A percentile compares a stretch with the other conserved stretches of the same genome.
These are phyloP conservation scores for Leucosporidium yakuticum DNA, from an alignment of 768 basidiomycete species.

Conservation along the genomic window DNA sequence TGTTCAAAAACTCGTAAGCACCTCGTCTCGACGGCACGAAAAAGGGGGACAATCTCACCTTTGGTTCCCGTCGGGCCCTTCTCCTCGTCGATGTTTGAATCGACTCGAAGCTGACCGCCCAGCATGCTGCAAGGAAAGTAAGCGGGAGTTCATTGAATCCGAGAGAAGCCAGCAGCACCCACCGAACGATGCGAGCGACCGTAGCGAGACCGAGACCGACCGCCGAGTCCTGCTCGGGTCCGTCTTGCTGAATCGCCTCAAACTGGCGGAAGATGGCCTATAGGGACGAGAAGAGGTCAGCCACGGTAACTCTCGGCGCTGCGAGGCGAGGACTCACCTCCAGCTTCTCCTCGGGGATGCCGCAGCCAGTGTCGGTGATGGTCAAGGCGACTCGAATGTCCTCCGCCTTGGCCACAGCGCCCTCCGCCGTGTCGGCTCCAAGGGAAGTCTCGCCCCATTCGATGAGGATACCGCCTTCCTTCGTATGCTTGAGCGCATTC, in stretches of 20 bases:
- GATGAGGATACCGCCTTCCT: conserved; percentile 57
- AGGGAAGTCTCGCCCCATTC: conserved; percentile 58
- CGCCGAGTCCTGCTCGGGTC: neutral
- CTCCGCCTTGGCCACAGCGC: conserved; percentile 15
- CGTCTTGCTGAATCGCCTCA: conserved; percentile 43
- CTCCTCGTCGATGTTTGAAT: conserved; percentile 58
- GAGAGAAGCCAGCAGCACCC: no score
- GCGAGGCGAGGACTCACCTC: no score
- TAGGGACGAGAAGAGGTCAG: no score
- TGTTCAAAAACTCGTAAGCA: conserved; percentile 36
- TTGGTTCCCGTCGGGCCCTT: neutral
- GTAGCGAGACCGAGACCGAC: conserved; percentile 70
- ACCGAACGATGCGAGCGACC: conserved; percentile 68
- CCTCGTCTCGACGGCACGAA: conserved; percentile 47
- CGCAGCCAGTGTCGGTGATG: conserved; percentile 60
- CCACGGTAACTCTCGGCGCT: no score
- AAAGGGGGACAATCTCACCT: neutral
- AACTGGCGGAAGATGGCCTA: conserved; percentile 74
- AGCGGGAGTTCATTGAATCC: no score
- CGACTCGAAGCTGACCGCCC: conserved; percentile 70
- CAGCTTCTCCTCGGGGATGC: conserved; percentile 60
- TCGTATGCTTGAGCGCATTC: conserved; percentile 74
- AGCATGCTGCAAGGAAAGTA: conserved; percentile 48
- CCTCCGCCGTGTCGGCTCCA: conserved; percentile 46
- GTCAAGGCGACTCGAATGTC: conserved; percentile 32